A percentile compares a stretch with the other conserved stretches of the same genome.
Evolutionary conservation across 2,329 filamentous ascomycete genomes (phyloP).

Genomic region (Fusarium equiseti): DNA sequence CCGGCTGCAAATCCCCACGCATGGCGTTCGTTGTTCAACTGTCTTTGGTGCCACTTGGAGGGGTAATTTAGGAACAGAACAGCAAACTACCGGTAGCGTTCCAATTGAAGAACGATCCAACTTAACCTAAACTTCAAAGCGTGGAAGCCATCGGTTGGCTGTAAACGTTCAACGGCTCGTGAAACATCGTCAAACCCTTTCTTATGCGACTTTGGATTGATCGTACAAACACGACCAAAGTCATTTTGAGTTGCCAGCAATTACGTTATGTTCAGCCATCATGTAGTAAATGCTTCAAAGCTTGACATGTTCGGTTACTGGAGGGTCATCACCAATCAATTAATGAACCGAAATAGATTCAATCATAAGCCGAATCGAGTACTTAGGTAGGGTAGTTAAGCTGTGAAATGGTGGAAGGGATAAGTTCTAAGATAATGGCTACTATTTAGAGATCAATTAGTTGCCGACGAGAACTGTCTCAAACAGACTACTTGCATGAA

Average conservation of each 20-base stretch:
- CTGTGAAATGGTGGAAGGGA: not conserved
- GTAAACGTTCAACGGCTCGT: conserved; percentile 13
- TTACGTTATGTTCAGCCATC: not conserved
- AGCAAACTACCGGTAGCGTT: not conserved
- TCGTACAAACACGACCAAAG: not conserved
- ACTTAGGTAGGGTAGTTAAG: not conserved
- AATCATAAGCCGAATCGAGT: not conserved
- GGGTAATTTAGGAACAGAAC: conserved; percentile 1
- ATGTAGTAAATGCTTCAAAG: not conserved
- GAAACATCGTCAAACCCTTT: conserved; percentile 24
- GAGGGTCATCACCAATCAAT: not conserved
- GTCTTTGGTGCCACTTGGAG: conserved; percentile 17
- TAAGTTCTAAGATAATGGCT: not conserved
- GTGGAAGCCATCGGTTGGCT: conserved; percentile 1
- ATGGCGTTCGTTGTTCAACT: conserved; percentile 25
- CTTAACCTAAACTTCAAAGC: conserved; percentile 4
- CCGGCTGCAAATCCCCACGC: conserved; percentile 33
- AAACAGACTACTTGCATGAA: conserved; percentile 8
- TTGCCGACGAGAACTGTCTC: conserved; percentile 19
- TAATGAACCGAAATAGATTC: not conserved
- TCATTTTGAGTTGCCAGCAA: not conserved
- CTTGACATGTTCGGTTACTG: not conserved
- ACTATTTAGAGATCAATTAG: conserved; percentile 1
- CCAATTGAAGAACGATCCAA: not conserved
- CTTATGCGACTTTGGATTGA: conserved; percentile 11